Evolutionary conservation across 2,329 filamentous ascomycete species (phyloP).

Genomic region (Neophaeococcomyces aloes): DNA sequence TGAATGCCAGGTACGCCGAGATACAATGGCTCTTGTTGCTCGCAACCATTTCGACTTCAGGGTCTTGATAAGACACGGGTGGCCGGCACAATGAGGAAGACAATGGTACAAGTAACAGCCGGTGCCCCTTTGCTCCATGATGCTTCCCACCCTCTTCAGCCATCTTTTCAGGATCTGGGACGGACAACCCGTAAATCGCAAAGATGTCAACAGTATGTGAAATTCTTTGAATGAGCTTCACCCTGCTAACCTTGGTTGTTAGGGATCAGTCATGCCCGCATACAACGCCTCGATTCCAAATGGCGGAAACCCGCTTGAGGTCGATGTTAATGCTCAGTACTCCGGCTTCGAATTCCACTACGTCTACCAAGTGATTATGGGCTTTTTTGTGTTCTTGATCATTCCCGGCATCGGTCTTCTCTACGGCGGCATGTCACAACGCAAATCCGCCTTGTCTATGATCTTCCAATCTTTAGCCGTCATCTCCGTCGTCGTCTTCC

Average conservation of each 20-base stretch:
- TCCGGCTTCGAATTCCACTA: constrained; percentile 51
- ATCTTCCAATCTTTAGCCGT: constrained; percentile 55
- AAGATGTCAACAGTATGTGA: background rate
- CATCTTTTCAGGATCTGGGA: background rate
- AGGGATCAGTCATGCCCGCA: constrained; percentile 21
- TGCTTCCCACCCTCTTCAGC: background rate
- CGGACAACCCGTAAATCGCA: background rate
- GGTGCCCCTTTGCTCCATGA: background rate
- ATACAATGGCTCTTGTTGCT: background rate
- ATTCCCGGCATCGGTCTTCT: constrained; percentile 56
- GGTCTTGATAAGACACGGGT: background rate
- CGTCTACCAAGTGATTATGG: constrained; percentile 48
- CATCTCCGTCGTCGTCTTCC: constrained; percentile 37
- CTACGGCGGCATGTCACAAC: constrained; percentile 52
- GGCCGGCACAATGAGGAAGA: background rate
- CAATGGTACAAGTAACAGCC: constrained; percentile 3
- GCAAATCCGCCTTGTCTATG: constrained; percentile 52
- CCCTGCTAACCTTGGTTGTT: too few species aligned
- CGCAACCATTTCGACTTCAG: background rate
- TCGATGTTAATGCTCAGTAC: constrained; percentile 51
- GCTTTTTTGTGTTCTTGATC: constrained; percentile 55
- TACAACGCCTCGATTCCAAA: constrained; percentile 35
- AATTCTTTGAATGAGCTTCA: too few species aligned
- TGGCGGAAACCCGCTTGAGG: constrained; percentile 43
- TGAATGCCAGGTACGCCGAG: constrained; percentile 1